Conservation (phyloP, 2,329 filamentous ascomycete genomes). For the Apiospora phragmitis region DNA sequence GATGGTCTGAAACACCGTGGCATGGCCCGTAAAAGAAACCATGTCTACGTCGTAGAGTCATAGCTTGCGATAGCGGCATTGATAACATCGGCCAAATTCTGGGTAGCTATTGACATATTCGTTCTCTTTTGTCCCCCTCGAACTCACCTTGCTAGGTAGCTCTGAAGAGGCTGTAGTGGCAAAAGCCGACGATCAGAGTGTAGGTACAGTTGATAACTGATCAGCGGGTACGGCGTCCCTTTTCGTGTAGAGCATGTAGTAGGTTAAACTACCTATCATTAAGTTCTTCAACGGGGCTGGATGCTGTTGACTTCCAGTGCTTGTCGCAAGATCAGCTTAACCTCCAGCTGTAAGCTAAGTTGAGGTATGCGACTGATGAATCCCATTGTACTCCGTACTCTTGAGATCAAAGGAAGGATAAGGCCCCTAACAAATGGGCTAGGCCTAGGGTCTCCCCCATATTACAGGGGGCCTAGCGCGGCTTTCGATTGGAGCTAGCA, state of each 20-base stretch:
- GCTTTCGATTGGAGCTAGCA: not conserved
- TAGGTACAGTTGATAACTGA: not conserved
- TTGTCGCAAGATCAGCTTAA: not conserved
- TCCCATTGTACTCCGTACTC: too few species aligned
- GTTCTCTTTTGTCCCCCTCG: not conserved
- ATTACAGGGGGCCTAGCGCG: not conserved
- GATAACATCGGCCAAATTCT: not conserved
- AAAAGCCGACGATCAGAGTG: not conserved
- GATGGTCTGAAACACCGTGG: not conserved
- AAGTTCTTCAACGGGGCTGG: not conserved
- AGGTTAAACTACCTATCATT: not conserved
- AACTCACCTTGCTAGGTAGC: not conserved
- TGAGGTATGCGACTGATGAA: too few species aligned
- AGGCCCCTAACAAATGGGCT: not conserved
- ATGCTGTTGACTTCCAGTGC: not conserved
- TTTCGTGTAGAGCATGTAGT: not conserved
- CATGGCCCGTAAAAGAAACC: not conserved
- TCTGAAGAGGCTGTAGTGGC: not conserved
- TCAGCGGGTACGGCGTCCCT: not conserved
- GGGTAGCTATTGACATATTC: not conserved
- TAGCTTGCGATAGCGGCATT: not conserved
- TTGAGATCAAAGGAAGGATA: too few species aligned
- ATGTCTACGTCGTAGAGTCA: not conserved
- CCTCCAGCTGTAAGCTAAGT: not conserved
- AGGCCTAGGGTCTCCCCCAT: not conserved